Percentiles rank a stretch among this genome's conserved stretches.
Evolutionary conservation across 108 stramenopile genomes (phyloP).

Genomic region (Licmophora abbreviata): DNA sequence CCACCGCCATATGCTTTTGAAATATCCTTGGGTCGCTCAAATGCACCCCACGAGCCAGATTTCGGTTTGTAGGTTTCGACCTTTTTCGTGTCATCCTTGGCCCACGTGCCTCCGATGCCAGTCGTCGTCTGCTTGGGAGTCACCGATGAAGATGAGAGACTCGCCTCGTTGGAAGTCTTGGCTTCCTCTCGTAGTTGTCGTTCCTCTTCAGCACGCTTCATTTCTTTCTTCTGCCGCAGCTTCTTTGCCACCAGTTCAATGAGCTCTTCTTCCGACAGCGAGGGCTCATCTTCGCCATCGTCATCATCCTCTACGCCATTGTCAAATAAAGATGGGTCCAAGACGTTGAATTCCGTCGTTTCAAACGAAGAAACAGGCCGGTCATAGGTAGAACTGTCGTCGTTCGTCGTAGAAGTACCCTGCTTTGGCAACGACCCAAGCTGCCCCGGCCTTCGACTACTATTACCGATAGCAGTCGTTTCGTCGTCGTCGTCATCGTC

Average conservation of each 20-base stretch:
- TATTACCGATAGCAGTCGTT: slow-evolving; percentile 17
- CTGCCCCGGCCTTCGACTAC: background rate
- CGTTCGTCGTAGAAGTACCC: background rate
- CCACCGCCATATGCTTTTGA: slow-evolving; percentile 90
- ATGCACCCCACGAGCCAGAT: slow-evolving; percentile 84
- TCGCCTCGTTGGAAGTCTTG: background rate
- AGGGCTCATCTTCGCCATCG: slow-evolving; percentile 24
- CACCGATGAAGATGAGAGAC: background rate
- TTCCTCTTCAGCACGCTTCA: slow-evolving; percentile 14
- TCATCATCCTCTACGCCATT: slow-evolving; percentile 3
- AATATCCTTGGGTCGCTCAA: slow-evolving; percentile 89
- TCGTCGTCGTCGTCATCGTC: slow-evolving; percentile 23
- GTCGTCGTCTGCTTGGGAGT: slow-evolving; percentile 29
- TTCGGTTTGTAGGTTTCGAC: slow-evolving; percentile 57
- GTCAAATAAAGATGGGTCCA: slow-evolving; percentile 25
- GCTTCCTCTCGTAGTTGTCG: slow-evolving; percentile 5
- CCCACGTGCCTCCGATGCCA: slow-evolving; percentile 77
- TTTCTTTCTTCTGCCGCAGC: slow-evolving; percentile 31
- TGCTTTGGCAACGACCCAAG: slow-evolving; percentile 8
- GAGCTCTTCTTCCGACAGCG: slow-evolving; percentile 63
- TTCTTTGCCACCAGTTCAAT: slow-evolving; percentile 49
- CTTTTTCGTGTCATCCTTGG: slow-evolving; percentile 11
- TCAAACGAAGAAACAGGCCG: background rate
- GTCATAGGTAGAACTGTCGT: background rate
- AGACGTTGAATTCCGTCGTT: background rate